These are phyloP conservation scores for Epichloe bromicola DNA, from an alignment of 2,329 filamentous ascomycete species.

Conservation along the genomic window DNA sequence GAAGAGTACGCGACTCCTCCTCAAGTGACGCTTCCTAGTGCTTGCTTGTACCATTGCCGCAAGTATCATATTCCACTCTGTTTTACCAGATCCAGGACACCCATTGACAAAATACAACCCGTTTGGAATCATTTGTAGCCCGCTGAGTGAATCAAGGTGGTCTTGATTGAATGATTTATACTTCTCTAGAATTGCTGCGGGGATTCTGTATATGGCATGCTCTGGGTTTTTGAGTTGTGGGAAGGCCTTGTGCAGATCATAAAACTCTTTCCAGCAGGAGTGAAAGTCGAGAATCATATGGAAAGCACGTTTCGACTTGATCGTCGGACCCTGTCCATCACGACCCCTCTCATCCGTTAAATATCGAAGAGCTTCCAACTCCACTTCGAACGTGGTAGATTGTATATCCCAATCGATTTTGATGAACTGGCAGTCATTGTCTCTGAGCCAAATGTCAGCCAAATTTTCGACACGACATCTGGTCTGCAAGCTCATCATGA, in stretches of 20 bases:
- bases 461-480: conserved; percentile 25
- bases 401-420: conserved; percentile 16
- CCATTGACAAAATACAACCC: conserved; percentile 32
- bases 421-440: conserved; percentile 10
- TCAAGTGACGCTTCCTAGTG: conserved; percentile 9
- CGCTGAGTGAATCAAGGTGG: conserved; percentile 23
- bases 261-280: conserved; percentile 8
- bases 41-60: conserved; percentile 25
- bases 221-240: conserved; percentile 22
- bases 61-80: conserved; percentile 31
- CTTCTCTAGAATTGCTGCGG: conserved; percentile 13
- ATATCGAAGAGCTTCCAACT: conserved; percentile 17
- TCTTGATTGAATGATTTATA: conserved; percentile 24
- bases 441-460: conserved; percentile 7
- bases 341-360: conserved; percentile 12
- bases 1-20: conserved; percentile 26
- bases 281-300: conserved; percentile 20
- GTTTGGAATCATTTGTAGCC: conserved; percentile 24
- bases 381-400: conserved; percentile 19
- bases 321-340: conserved; percentile 9
- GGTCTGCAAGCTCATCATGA: conserved; percentile 54
- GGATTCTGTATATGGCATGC: conserved; percentile 10
- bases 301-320: conserved; percentile 16
- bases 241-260: conserved; percentile 16
- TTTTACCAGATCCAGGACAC: conserved; percentile 35